Percentiles rank a stretch among this genome's conserved stretches.
phyloP scores from a whole-genome alignment of 1,284 basidiomycete species.

The Fomitiporia mediterranea region DNA sequence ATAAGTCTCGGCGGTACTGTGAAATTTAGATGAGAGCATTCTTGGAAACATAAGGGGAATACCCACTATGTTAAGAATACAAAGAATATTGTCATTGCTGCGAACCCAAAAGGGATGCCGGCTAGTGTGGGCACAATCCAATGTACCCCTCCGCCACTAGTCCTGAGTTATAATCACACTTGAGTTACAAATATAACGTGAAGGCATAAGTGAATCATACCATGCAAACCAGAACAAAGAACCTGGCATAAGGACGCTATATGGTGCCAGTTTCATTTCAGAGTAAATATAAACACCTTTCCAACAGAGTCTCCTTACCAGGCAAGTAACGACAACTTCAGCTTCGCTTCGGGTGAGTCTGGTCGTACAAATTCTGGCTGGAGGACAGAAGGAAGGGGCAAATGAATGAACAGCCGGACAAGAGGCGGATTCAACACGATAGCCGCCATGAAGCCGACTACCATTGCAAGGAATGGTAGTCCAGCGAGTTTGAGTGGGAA shows the following conservation, averaged over 20 bases:
- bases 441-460: conserved; percentile 18
- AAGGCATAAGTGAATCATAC: conserved; percentile 18
- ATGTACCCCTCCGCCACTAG: conserved; percentile 26
- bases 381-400: conserved; percentile 21
- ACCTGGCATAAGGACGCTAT: conserved; percentile 23
- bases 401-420: conserved; percentile 18
- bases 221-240: conserved; percentile 32
- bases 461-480: conserved; percentile 25
- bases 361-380: conserved; percentile 13
- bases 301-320: conserved; percentile 16
- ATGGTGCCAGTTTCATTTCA: background rate
- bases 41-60: background rate
- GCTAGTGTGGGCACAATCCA: conserved; percentile 29
- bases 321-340: conserved; percentile 22
- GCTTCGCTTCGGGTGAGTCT: conserved; percentile 21
- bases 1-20: conserved; percentile 26
- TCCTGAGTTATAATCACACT: conserved; percentile 20
- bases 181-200: background rate
- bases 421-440: conserved; percentile 14
- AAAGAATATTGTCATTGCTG: conserved; percentile 21
- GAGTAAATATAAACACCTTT: background rate
- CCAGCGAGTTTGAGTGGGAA: conserved; percentile 26
- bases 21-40: background rate
- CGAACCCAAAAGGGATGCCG: conserved; percentile 28
- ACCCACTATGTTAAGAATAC: conserved; percentile 21